Evolutionary conservation across 371 early-diverging fungal genomes (phyloP).

Genomic region (Actinomortierella ambigua): DNA sequence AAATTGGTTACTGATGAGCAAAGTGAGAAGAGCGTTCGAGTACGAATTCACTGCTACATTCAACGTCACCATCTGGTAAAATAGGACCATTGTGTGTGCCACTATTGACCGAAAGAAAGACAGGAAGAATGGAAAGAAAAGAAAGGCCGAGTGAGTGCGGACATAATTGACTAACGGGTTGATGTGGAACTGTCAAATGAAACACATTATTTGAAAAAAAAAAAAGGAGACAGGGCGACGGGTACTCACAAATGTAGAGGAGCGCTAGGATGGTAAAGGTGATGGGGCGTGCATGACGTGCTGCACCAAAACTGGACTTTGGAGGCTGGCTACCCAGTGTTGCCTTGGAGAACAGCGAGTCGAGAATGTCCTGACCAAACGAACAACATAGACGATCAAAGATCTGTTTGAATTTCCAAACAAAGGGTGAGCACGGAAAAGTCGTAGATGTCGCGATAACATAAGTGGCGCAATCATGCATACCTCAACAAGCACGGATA

Average conservation of each 20-base stretch:
- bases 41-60: constrained; percentile 96
- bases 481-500: too few species aligned
- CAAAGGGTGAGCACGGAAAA: too few species aligned
- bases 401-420: constrained; percentile 66
- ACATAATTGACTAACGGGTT: neutral
- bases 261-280: constrained; percentile 75
- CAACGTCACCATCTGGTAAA: constrained; percentile 94
- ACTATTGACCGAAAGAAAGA: too few species aligned
- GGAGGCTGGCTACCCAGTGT: constrained; percentile 56
- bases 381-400: constrained; percentile 92
- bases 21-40: constrained; percentile 88
- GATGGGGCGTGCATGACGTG: constrained; percentile 57
- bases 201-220: constrained; percentile 1
- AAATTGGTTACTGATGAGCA: constrained; percentile 96
- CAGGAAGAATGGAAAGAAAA: neutral
- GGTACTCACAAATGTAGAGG: constrained; percentile 72
- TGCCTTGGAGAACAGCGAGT: constrained; percentile 83
- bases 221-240: neutral
- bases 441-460: too few species aligned
- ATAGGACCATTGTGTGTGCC: constrained; percentile 87
- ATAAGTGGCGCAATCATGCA: too few species aligned
- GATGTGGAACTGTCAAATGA: constrained; percentile 3
- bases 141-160: neutral
- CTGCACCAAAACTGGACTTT: constrained; percentile 46
- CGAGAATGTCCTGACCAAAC: constrained; percentile 93